Conservation (phyloP, 2,329 filamentous ascomycete genomes). For the Paradendryphiella salina region DNA sequence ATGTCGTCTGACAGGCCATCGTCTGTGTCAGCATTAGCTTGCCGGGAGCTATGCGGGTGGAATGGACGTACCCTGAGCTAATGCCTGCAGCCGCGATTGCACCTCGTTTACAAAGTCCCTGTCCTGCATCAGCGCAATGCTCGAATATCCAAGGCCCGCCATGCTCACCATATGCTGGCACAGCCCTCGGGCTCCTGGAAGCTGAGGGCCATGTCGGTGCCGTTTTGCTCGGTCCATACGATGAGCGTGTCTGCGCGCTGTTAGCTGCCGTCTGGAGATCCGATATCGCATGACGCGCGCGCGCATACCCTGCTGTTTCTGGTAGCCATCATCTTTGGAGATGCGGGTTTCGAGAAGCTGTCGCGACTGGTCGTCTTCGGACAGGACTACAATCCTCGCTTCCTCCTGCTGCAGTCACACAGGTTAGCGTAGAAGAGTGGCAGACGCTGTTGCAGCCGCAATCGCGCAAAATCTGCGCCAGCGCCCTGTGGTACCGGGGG, state of each 20-base stretch:
- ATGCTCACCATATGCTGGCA: slow-evolving; percentile 77
- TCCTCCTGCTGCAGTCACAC: slow-evolving; percentile 68
- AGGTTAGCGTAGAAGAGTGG: slow-evolving; percentile 44
- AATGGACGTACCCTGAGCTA: slow-evolving; percentile 61
- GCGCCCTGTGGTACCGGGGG: not conserved
- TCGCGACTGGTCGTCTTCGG: slow-evolving; percentile 85
- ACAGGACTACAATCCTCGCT: slow-evolving; percentile 85
- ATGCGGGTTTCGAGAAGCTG: slow-evolving; percentile 88
- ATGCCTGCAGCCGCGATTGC: slow-evolving; percentile 71
- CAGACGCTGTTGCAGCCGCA: slow-evolving; percentile 16
- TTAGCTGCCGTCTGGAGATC: slow-evolving; percentile 18
- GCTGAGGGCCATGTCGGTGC: slow-evolving; percentile 94
- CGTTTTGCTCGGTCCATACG: slow-evolving; percentile 92
- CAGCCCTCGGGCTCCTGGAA: slow-evolving; percentile 98
- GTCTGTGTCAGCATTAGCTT: slow-evolving; percentile 56
- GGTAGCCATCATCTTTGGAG: slow-evolving; percentile 90
- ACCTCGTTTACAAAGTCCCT: slow-evolving; percentile 92
- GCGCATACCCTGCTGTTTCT: slow-evolving; percentile 88
- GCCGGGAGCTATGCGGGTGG: not conserved
- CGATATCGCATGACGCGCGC: slow-evolving; percentile 23
- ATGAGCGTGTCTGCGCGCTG: slow-evolving; percentile 80
- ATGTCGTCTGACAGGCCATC: slow-evolving; percentile 88
- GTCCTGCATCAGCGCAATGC: slow-evolving; percentile 22
- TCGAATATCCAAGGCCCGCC: not conserved
- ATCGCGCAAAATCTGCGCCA: slow-evolving; percentile 11